Evolutionary conservation across 2,329 filamentous ascomycete species (phyloP), one percentile per base, ranked within the genome.

Genomic region (Diplocarpon rosae): DNA sequence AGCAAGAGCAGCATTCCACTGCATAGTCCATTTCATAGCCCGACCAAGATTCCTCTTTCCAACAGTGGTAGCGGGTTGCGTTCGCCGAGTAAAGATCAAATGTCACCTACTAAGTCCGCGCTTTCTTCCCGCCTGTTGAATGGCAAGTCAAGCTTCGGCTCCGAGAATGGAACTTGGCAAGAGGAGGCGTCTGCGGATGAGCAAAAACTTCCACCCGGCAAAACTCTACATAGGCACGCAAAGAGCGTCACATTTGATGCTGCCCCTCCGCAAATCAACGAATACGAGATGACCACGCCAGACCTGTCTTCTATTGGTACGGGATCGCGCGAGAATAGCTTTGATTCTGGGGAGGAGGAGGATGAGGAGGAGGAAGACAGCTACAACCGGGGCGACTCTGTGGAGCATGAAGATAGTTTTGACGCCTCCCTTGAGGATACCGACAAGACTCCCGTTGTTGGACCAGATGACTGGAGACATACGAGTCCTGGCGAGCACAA

Each of bases 211-310:
- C 76, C 78, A 30, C 75, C 76, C 6, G 81, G 83, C 43, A 78
- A 77, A 52, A 74, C 72, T 11, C 71, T 88, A 34, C 83, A 87
- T 61, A 83, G 88, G 43, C 85, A 95, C 65, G 81, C 87, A 38
- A 98, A 98, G 71, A 95, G 89, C 58, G 92, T 98, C 47, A 98
- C 90, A 0, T 98, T 98, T 62, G 88, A 96, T 65, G 84, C 83
- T 31, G 88, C 86, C 1, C 90, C 90, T 16, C 92, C 92, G 17
- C 85, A 94, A 61, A 76, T 98, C 58, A 95, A 96, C 61, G 92
- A 98, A 66, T 98, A 96, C 63, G 92, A 96, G 66, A 89, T 95
- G 84, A 85, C 87, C 29, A 98, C 92, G 2, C 92, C 92, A 10
- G 92, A 95, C 60, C 77, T 93, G n/a, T 95, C 90, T 1, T 94